Conservation (phyloP, 257 asterid species). For the Nyctanthes arbortristis region DNA sequence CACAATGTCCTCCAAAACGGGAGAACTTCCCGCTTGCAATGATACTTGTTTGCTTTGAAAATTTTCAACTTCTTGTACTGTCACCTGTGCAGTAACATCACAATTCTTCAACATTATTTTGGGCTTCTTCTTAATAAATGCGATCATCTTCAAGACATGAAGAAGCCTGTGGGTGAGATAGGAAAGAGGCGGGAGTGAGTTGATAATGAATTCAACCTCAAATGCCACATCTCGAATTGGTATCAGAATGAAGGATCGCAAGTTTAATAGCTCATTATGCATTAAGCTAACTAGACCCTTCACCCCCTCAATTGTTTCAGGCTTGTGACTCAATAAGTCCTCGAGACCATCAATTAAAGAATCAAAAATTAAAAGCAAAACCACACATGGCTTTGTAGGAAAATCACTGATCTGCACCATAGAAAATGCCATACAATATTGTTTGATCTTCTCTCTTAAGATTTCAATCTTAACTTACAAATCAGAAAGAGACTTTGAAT, state of each 20-base stretch:
- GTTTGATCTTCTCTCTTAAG: conserved; percentile 2
- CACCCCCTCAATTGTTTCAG: not conserved
- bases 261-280: not conserved
- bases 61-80: not conserved
- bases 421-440: not conserved
- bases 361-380: conserved; percentile 15
- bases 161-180: conserved; percentile 13
- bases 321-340: conserved; percentile 2
- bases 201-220: conserved; percentile 29
- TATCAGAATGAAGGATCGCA: not conserved
- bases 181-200: conserved; percentile 10
- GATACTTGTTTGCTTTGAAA: not conserved
- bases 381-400: not conserved
- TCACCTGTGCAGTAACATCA: too few relatives aligned
- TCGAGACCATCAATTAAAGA: conserved; percentile 24
- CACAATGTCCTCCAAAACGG: not conserved
- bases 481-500: not conserved
- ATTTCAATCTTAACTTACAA: not conserved
- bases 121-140: not conserved
- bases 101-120: not conserved
- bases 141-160: not conserved
- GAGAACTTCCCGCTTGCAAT: not conserved
- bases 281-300: conserved; percentile 14
- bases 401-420: not conserved
- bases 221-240: conserved; percentile 20